phyloP scores from a whole-genome alignment of 495 filamentous ascomycete species.

The Parachaetomium inaequale region DNA sequence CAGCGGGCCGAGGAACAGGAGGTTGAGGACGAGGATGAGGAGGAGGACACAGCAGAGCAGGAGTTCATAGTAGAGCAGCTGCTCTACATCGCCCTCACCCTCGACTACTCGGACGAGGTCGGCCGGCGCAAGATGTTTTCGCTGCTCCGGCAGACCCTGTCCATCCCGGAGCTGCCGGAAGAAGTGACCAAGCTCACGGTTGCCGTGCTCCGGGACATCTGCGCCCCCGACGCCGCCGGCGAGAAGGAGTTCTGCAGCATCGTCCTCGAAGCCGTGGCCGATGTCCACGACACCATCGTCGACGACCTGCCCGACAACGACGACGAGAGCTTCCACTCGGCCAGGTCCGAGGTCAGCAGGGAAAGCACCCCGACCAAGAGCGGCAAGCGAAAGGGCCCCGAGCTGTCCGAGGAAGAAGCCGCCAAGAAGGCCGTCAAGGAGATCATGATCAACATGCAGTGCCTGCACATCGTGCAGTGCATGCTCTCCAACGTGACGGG shows the following conservation, averaged over 20 bases:
- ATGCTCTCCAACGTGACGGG: slow-evolving; percentile 91
- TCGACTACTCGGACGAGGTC: slow-evolving; percentile 95
- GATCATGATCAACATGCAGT: slow-evolving; percentile 97
- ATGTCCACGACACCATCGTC: slow-evolving; percentile 87
- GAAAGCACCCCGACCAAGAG: slow-evolving; percentile 54
- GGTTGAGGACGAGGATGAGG: slow-evolving; percentile 56
- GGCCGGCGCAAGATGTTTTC: slow-evolving; percentile 93
- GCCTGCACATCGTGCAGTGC: slow-evolving; percentile 93
- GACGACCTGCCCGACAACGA: slow-evolving; percentile 57
- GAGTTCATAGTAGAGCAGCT: slow-evolving; percentile 96
- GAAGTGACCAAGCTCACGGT: slow-evolving; percentile 86
- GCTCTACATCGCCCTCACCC: slow-evolving; percentile 81
- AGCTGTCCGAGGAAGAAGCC: slow-evolving; percentile 66
- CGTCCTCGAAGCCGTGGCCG: slow-evolving; percentile 87
- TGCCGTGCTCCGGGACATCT: slow-evolving; percentile 75
- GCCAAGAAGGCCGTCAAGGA: slow-evolving; percentile 79
- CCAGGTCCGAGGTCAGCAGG: slow-evolving; percentile 74
- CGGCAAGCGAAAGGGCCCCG: slow-evolving; percentile 46
- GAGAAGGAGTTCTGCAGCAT: slow-evolving; percentile 93
- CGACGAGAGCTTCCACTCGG: slow-evolving; percentile 89
- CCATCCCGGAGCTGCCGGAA: slow-evolving; percentile 83
- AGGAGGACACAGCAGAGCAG: slow-evolving; percentile 76
- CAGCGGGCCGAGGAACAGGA: slow-evolving; percentile 53
- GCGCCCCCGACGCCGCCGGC: slow-evolving; percentile 69
- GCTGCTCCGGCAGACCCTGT: slow-evolving; percentile 76